Percentiles rank a stretch among this genome's conserved stretches.
Evolutionary conservation across 305 asterid species (phyloP).

Genomic region (Nicotiana rustica): DNA sequence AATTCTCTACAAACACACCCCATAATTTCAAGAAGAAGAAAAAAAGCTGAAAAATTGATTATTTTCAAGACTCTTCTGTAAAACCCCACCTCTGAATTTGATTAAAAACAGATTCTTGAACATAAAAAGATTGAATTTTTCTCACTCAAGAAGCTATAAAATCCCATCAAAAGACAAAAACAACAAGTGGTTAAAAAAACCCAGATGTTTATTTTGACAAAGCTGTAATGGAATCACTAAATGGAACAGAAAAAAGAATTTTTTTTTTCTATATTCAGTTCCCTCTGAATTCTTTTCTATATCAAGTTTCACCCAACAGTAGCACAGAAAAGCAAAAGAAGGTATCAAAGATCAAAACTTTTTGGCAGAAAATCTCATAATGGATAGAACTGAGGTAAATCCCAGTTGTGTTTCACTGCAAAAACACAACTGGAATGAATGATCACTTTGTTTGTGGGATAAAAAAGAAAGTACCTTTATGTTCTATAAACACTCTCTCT

Average conservation of each 20-base stretch:
- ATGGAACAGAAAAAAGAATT: constrained; percentile 39
- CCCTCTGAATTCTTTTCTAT: constrained; percentile 29
- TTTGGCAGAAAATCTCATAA: constrained; percentile 46
- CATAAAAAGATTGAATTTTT: constrained; percentile 40
- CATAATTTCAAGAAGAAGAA: constrained; percentile 2
- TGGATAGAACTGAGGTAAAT: constrained; percentile 44
- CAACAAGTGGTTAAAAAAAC: constrained; percentile 33
- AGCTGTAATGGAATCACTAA: constrained; percentile 48
- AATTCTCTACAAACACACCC: constrained; percentile 27
- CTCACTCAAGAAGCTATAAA: constrained; percentile 37
- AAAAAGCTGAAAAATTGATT: constrained; percentile 28
- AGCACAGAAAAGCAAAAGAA: constrained; percentile 38
- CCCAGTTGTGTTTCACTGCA: constrained; percentile 58
- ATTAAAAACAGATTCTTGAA: constrained; percentile 43
- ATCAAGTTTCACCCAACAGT: constrained; percentile 40
- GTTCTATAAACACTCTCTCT: constrained; percentile 23
- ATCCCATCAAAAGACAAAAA: constrained; percentile 43
- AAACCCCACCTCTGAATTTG: constrained; percentile 23
- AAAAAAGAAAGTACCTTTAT: constrained; percentile 45
- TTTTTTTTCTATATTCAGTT: constrained; percentile 39
- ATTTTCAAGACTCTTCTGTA: constrained; percentile 17
- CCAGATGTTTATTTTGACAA: constrained; percentile 44
- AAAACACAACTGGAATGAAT: constrained; percentile 77
- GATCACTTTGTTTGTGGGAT: constrained; percentile 49
- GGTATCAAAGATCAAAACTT: constrained; percentile 47